phyloP scores from a whole-genome alignment of 257 asterid genomes.

The Catharanthus roseus region DNA sequence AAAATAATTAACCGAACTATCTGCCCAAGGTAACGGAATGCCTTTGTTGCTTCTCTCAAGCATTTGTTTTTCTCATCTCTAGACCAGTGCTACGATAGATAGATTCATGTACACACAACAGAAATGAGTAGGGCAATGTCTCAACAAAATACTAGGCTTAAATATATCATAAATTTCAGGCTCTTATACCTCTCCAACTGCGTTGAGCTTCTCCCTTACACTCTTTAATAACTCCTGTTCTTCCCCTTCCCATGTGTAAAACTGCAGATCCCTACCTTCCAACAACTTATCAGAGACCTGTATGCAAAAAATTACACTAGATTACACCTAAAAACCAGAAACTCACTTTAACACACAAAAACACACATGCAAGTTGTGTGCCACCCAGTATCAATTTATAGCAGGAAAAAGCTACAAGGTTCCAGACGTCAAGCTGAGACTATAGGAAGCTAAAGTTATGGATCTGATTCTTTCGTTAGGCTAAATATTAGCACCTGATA shows the following conservation, averaged over 20 bases:
- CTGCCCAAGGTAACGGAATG: constrained; percentile 81
- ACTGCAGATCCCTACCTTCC: constrained; percentile 63
- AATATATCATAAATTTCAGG: not conserved
- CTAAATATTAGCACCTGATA: not conserved
- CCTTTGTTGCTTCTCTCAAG: constrained; percentile 72
- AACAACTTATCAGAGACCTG: constrained; percentile 60
- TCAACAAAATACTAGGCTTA: not conserved
- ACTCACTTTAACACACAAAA: not conserved
- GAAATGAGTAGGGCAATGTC: constrained; percentile 2
- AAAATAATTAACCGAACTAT: constrained; percentile 71
- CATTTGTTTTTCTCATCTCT: constrained; percentile 79
- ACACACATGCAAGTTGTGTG: not conserved
- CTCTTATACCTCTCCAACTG: constrained; percentile 65
- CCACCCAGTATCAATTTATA: not conserved
- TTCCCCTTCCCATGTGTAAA: constrained; percentile 69
- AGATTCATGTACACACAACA: constrained; percentile 2
- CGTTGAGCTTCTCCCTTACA: constrained; percentile 76
- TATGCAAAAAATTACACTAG: constrained; percentile 7
- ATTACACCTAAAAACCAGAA: not conserved
- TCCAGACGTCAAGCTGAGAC: not conserved
- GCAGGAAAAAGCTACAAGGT: not conserved
- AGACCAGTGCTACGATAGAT: constrained; percentile 71
- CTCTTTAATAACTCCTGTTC: constrained; percentile 58
- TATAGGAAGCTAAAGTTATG: not conserved
- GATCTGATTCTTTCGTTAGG: not conserved